phyloP scores from a whole-genome alignment of 768 basidiomycete genomes.

The Termitomyces sp. region DNA sequence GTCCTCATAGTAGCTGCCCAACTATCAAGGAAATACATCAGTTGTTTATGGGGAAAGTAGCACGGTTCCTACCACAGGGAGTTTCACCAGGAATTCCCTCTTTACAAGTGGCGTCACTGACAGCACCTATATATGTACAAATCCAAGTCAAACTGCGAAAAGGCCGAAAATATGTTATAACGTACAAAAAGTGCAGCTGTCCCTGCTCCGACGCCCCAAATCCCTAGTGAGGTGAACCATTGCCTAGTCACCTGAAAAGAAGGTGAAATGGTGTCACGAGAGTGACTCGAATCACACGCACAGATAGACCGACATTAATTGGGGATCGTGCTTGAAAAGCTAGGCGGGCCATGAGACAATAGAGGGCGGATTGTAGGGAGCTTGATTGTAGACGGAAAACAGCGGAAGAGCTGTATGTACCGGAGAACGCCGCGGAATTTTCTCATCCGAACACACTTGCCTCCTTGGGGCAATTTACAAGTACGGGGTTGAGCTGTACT shows the following conservation, averaged over 20 bases:
- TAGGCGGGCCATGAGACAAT: conserved; percentile 35
- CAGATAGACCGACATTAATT: conserved; percentile 28
- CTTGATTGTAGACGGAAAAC: conserved; percentile 15
- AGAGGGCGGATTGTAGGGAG: conserved; percentile 5
- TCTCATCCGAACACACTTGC: conserved; percentile 3
- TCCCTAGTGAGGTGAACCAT: conserved; percentile 55
- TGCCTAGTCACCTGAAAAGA: conserved; percentile 39
- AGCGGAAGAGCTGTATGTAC: conserved; percentile 20
- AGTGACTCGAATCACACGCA: conserved; percentile 18
- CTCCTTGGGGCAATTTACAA: not conserved
- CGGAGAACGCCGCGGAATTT: conserved; percentile 25
- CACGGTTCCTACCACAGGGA: conserved; percentile 58
- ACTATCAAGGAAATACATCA: conserved; percentile 29
- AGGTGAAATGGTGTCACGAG: conserved; percentile 11
- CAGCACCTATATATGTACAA: conserved; percentile 41
- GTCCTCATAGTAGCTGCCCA: conserved; percentile 71
- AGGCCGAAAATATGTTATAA: conserved; percentile 7
- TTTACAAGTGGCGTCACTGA: conserved; percentile 85
- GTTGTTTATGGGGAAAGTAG: conserved; percentile 5
- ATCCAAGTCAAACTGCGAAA: not conserved
- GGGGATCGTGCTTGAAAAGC: conserved; percentile 33
- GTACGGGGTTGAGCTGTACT: not conserved
- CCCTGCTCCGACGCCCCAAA: conserved; percentile 73
- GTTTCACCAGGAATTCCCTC: conserved; percentile 64
- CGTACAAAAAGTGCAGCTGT: conserved; percentile 63